A percentile compares a stretch with the other conserved stretches of the same genome.
These are phyloP conservation scores for Knoxdaviesia capensis DNA, from an alignment of 2,329 filamentous ascomycete species.

Conservation along the genomic window DNA sequence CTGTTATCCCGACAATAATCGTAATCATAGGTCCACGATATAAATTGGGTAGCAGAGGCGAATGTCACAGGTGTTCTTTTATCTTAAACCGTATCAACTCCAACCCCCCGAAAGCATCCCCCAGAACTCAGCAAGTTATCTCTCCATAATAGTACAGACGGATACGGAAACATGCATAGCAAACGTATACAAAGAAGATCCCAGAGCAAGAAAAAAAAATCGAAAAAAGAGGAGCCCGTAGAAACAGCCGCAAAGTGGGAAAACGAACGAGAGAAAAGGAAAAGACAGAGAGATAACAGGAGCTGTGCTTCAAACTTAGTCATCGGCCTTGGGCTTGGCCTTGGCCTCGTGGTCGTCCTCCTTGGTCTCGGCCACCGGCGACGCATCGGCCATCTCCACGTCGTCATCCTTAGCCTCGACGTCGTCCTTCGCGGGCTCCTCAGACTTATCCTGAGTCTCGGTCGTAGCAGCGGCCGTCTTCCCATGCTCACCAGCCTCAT, in stretches of 20 bases:
- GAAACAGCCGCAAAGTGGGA: not conserved
- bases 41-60: too few species aligned
- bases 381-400: too few species aligned
- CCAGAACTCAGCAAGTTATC: too few species aligned
- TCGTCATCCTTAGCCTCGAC: too few species aligned
- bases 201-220: not conserved
- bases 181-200: not conserved
- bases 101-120: too few species aligned
- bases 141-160: too few species aligned
- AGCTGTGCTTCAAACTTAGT: not conserved
- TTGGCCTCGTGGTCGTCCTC: conserved; percentile 2
- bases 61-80: too few species aligned
- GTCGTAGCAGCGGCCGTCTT: not conserved
- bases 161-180: too few species aligned
- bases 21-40: not conserved
- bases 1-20: too few species aligned
- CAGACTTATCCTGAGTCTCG: not conserved
- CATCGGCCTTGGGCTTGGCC: conserved; percentile 1
- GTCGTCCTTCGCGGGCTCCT: too few species aligned
- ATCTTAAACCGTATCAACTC: too few species aligned
- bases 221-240: not conserved
- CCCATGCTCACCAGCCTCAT: not conserved
- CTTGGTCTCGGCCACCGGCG: not conserved
- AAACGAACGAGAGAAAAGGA: not conserved
- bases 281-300: not conserved